Percentiles rank a stretch among this genome's conserved stretches.
phyloP scores from a whole-genome alignment of 176 grass and related monocot genomes.

The Oryza rufipogon region DNA sequence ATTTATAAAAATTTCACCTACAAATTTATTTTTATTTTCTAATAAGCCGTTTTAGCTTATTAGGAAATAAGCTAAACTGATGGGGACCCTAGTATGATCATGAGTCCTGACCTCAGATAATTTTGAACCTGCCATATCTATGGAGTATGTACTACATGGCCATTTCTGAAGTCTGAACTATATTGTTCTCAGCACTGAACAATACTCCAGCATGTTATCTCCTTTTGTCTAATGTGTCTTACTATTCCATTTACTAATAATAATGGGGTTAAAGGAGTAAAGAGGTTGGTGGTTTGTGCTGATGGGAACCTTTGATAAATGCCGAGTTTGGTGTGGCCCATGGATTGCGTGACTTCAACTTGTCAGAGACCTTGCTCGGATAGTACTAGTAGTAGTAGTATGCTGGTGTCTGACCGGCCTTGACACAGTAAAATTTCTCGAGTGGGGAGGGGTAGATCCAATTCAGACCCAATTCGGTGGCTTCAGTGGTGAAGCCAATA shows the following conservation, averaged over 20 bases:
- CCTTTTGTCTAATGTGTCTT: conserved; percentile 16
- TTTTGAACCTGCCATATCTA: conserved; percentile 30
- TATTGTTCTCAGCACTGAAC: conserved; percentile 3
- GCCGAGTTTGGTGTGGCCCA: conserved; percentile 52
- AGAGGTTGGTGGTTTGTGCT: conserved; percentile 50
- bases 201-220: neutral
- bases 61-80: no score
- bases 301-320: conserved; percentile 38
- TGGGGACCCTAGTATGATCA: neutral
- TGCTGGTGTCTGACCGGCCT: conserved; percentile 40
- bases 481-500: conserved; percentile 39
- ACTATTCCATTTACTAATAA: neutral
- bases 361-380: neutral
- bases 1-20: no score
- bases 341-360: conserved; percentile 37
- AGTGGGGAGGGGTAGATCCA: conserved; percentile 45
- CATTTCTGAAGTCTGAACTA: conserved; percentile 14
- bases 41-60: no score
- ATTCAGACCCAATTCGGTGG: conserved; percentile 7
- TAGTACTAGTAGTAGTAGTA: neutral
- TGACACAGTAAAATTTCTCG: conserved; percentile 51
- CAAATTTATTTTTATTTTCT: no score
- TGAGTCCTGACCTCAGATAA: conserved; percentile 1
- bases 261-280: conserved; percentile 27
- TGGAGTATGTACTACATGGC: neutral